Base-by-base conservation (phyloP, 345 rosid genomes). In the Brassica carinata region DNA sequence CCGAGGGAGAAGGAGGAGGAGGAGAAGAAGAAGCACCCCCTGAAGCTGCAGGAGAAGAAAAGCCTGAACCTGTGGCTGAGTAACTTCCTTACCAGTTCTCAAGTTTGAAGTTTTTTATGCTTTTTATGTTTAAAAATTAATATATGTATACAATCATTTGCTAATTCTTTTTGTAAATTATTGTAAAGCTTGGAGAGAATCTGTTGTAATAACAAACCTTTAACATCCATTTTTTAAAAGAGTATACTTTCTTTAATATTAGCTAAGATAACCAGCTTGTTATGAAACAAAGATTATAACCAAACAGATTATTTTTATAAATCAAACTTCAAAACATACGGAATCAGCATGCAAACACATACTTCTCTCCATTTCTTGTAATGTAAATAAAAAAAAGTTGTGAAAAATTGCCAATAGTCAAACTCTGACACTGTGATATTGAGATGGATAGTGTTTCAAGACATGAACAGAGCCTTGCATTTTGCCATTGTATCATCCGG, bases 401-500 rank as follows among this genome's bases (percentile, higher is more conserved):
- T 40, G 64, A 81, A 53, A 53, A 14, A 18, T 75, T 4, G 6
- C 27, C 34, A 80, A 30, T 40, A 69, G 30, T 36, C 71, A 80
- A 59, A 75, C 67, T 63, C 45, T 58, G 73, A 45, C 55, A 67
- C 2, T 64, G 51, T 40, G 65, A 61, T 74, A 36, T 27, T 53
- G 67, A 53, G 69, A 64, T 64, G 9, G 33, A 45, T 53, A 15
- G 27, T 76, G 64, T 34, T 61, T 81, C 81, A 82, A 71, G 81
- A 82, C 82, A 82, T 78, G 67, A 82, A 77, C 72, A 78, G 82
- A 82, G 76, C 76, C 66, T 78, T 82, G 85, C 85, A 82, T 64
- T 82, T 7, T 19, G 75, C 79, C 85, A 82, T 78, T 67, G 98
- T 91, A 67, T 91, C 92, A 0, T 90, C 90, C 6, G 98, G 97